Evolutionary conservation across 2,329 filamentous ascomycete genomes (phyloP).

Genomic region (Beauveria scarabaeidicola): DNA sequence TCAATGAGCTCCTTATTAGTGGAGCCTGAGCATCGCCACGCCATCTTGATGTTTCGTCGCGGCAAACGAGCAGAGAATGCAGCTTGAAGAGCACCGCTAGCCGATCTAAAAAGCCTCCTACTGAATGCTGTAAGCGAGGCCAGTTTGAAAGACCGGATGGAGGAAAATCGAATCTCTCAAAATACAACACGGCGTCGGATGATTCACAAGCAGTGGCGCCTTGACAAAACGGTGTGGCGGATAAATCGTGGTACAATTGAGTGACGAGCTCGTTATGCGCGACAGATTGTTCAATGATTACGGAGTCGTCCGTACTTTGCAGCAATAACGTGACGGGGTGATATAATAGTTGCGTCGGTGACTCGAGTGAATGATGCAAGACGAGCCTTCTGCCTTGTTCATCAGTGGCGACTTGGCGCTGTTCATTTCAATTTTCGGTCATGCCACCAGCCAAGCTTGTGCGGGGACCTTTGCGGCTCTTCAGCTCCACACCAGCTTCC

Average conservation of each 20-base stretch:
- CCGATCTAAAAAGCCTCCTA: background rate
- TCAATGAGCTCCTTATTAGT: conserved; percentile 68
- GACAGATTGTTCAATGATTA: background rate
- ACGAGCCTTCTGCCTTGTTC: background rate
- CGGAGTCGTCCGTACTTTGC: no score
- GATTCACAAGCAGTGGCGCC: background rate
- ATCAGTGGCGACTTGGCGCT: background rate
- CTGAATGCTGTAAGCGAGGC: background rate
- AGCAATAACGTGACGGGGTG: background rate
- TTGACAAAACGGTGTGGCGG: background rate
- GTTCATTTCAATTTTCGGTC: background rate
- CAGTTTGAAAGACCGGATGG: background rate
- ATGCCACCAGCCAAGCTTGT: background rate
- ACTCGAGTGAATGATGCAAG: background rate
- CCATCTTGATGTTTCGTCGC: conserved; percentile 50
- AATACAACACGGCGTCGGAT: background rate
- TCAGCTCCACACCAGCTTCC: background rate
- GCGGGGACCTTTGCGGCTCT: background rate
- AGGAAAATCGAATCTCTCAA: background rate
- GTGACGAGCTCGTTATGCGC: background rate
- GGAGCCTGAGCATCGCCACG: conserved; percentile 75
- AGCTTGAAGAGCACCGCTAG: conserved; percentile 4
- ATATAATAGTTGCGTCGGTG: conserved; percentile 1
- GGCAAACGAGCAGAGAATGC: background rate
- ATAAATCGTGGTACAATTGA: background rate